Base-by-base conservation (phyloP, 2,329 filamentous ascomycete genomes). In the Penicillium sp. region DNA sequence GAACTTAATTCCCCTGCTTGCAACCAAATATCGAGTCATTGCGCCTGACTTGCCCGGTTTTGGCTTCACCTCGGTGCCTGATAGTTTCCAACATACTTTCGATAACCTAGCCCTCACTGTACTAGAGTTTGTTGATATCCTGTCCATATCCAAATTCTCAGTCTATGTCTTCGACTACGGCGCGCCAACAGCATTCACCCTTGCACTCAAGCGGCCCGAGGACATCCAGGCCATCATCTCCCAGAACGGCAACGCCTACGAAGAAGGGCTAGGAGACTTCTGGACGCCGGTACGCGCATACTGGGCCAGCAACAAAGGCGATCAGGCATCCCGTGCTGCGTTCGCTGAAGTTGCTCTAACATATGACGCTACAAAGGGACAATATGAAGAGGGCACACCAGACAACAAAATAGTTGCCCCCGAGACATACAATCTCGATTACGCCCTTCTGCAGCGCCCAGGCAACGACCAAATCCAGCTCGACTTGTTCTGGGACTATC, bases 141-240 rank as follows among this genome's bases (percentile, higher is more conserved):
- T 85, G 8, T 58, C 69, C 3, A 71, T 85, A 35, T 59, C 63
- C 14, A 75, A 74, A 30, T 84, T 79, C 68, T 76, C 79, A 14
- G 67, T 83, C 26, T 87, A 85, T 66, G 77, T 86, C 60, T 86
- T 86, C 65, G 83, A 86, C 71, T 86, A 86, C 65, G 83, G 83
- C 51, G 81, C 82, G 0, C 83, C 84, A 0, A 74, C 76, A 0
- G 83, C 77, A 1, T 69, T 84, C 23, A 77, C 81, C 2, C 71
- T 85, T 1, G 82, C 82, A 0, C 72, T 84, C 2, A 61, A 76
- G 45, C 71, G 78, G 2, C 79, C 80, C 0, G 66, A 77, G 0
- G 70, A 73, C 11, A 70, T 85, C 53, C 71, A 73, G 38, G 79
- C 81, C 14, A 81, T 86, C 60, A 74, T 86, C 55, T 72, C 76